Conservation (phyloP, 345 rosid species). For the Gossypium raimondii region DNA sequence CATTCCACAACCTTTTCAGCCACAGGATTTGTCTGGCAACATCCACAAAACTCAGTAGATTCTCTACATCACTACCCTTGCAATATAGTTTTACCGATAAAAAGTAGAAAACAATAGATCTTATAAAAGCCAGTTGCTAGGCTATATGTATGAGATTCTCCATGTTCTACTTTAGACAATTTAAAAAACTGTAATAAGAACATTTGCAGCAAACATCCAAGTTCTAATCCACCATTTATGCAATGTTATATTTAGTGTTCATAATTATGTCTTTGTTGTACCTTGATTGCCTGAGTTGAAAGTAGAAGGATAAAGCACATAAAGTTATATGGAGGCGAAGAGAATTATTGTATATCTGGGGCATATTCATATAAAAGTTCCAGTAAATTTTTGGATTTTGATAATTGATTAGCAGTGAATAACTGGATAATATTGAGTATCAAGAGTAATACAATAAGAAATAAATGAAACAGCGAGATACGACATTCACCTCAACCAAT, state of each 20-base stretch:
- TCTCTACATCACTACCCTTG: neutral
- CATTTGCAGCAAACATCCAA: neutral
- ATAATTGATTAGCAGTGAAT: neutral
- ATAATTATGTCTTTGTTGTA: neutral
- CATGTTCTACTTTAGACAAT: neutral
- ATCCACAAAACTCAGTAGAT: neutral
- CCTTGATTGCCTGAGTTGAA: neutral
- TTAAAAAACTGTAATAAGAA: neutral
- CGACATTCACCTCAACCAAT: constrained; percentile 47
- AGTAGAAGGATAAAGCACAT: neutral
- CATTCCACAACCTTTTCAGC: neutral
- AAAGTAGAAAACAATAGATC: neutral
- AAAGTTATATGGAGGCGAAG: neutral
- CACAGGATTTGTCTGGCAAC: neutral
- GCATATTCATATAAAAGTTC: neutral
- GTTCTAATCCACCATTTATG: neutral
- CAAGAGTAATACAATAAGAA: neutral
- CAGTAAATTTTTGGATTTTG: neutral
- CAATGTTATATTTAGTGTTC: neutral
- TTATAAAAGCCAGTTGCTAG: neutral
- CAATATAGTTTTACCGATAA: neutral
- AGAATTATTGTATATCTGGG: neutral
- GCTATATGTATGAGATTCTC: neutral
- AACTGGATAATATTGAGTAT: neutral
- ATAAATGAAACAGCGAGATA: constrained; percentile 1